Base-by-base conservation (phyloP, 352 stramenopile species). In the Pythium phragmitis region DNA sequence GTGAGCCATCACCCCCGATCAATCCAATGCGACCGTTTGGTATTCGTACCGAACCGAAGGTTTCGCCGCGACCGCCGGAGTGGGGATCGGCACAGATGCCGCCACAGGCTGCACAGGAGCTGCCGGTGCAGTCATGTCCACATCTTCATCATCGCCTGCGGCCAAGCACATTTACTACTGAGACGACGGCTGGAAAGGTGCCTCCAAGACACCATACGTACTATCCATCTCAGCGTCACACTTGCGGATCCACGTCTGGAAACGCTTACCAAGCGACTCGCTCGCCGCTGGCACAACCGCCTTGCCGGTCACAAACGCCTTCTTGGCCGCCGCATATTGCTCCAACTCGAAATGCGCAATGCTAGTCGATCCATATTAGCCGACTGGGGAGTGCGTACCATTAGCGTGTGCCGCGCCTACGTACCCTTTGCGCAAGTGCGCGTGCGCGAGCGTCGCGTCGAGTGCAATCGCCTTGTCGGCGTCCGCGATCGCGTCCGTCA, bases 191-290 rank as follows among this genome's bases (percentile, higher is more conserved):
- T 46, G 13, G 13, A 46, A 14, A 9, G 3, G 34, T 39, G 7
- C 13, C 7, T 46, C 12, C 1, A 57, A 17, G 28, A 7, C 17
- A 53, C 41, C 42, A 43, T 12, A 26, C 82, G 64, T 50, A 92
- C 83, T 79, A 63, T 91, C 76, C 23, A 92, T 14, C 51, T 96
- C 88, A 0, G 86, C 84, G 43, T 96, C 80, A 55, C 89, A 97
- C 58, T 96, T 96, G 65, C 89, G 82, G 57, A 96, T 81, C 86
- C 88, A 96, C 28, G 78, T 94, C 68, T 86, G 82, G 61, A 94
- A 90, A 13, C 74, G 79, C 57, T 83, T 85, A 13, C 59, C 48
- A 13, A 90, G 56, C 23, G 55, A 37, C 19, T 86, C 70, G 19
- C 82, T 75, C 0, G 45, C 36, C 30, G 69, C 67, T 47, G 60